A percentile compares a stretch with the other conserved stretches of the same genome.
Conservation (phyloP, 106 monocot genomes). For the Phalaenopsis equestris region DNA sequence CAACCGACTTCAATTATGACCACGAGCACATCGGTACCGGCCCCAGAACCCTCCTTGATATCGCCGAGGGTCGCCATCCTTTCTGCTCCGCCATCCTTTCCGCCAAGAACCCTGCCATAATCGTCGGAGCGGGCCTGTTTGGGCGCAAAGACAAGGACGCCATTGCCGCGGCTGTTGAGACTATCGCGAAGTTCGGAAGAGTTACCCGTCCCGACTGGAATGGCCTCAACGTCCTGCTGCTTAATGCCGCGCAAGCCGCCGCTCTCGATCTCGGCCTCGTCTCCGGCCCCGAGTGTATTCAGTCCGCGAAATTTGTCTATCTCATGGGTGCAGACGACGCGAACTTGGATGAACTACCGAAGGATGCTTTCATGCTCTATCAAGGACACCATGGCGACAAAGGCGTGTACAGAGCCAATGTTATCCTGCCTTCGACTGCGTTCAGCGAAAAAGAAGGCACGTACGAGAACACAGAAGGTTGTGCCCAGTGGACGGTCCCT, state of each 20-base stretch:
- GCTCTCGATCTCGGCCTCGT: constrained; percentile 89
- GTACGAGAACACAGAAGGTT: constrained; percentile 92
- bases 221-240: constrained; percentile 78
- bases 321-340: constrained; percentile 92
- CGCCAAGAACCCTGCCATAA: constrained; percentile 82
- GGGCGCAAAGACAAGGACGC: constrained; percentile 71
- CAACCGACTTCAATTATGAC: constrained; percentile 87
- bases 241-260: constrained; percentile 89
- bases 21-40: constrained; percentile 70
- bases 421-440: constrained; percentile 79
- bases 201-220: constrained; percentile 73
- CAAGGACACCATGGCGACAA: constrained; percentile 98
- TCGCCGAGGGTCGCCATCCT: constrained; percentile 82
- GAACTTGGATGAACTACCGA: constrained; percentile 47
- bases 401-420: constrained; percentile 86
- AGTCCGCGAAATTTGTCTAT: constrained; percentile 73
- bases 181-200: constrained; percentile 49
- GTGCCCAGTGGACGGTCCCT: constrained; percentile 83
- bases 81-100: constrained; percentile 70
- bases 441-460: constrained; percentile 99
- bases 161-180: constrained; percentile 51
- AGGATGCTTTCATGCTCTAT: constrained; percentile 93
- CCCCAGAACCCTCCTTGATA: constrained; percentile 74
- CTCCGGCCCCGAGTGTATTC: constrained; percentile 41
- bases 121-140: constrained; percentile 72